phyloP scores from a whole-genome alignment of 441 rosid genomes.

The Croton setiger region DNA sequence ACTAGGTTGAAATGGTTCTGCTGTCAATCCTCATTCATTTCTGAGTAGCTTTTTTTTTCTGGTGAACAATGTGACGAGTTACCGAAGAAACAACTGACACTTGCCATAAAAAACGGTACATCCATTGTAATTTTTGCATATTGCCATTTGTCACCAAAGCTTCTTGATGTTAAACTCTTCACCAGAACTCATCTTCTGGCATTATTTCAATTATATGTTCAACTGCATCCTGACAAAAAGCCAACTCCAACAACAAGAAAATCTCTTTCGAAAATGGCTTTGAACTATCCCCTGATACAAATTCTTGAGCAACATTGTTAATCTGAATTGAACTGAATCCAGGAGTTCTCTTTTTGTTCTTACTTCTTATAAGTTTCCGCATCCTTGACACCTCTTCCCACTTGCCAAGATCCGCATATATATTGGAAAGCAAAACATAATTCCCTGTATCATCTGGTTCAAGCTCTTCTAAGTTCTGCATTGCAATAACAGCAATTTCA shows the following conservation, averaged over 20 bases:
- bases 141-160: background rate
- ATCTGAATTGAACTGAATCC: slow-evolving; percentile 57
- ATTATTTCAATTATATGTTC: slow-evolving; percentile 12
- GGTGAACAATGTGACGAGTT: background rate
- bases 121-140: background rate
- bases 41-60: background rate
- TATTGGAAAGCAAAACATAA: slow-evolving; percentile 46
- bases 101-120: background rate
- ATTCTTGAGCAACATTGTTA: slow-evolving; percentile 48
- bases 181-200: slow-evolving; percentile 12
- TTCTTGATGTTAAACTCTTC: background rate
- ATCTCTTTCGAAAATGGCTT: slow-evolving; percentile 45
- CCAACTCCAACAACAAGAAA: slow-evolving; percentile 33
- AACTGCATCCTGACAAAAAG: slow-evolving; percentile 22
- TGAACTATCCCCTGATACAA: slow-evolving; percentile 43
- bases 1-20: background rate
- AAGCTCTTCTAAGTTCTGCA: slow-evolving; percentile 44
- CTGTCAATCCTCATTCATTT: background rate
- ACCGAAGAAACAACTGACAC: background rate
- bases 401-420: slow-evolving; percentile 51
- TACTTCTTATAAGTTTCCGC: slow-evolving; percentile 42
- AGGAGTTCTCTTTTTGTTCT: slow-evolving; percentile 47
- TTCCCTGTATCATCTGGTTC: slow-evolving; percentile 60
- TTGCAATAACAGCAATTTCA: slow-evolving; percentile 43
- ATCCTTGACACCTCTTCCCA: slow-evolving; percentile 45